Evolutionary conservation across 2,329 filamentous ascomycete genomes (phyloP), one percentile per base, ranked within the genome.

Genomic region (Pyrenochaeta sp.): DNA sequence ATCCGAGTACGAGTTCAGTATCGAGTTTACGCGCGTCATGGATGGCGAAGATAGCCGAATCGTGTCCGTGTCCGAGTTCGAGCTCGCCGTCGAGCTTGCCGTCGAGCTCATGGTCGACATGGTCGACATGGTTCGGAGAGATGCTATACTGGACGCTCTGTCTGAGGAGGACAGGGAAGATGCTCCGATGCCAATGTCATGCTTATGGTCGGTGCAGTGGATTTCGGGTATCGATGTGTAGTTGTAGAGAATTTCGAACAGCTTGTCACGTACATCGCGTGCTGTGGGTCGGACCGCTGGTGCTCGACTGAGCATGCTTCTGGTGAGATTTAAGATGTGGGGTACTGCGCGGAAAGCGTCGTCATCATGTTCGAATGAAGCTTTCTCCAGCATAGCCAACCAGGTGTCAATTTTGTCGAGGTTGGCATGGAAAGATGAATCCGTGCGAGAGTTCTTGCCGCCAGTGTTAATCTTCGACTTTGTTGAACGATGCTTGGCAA

Each of bases 351-450:
- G 71, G 33, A 73, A 79, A n/a, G 57, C 65, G 23, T 71, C 67
- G 15, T 77, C 73, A 4, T 76, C 68, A 31, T 72, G 61, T 29
- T 68, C 68, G 53, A 62, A 73, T 5, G 84, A 85, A n/a, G 88
- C 85, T 52, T 85, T 84, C 29, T 85, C 83, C 4, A 91, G 75
- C 2, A 75, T 75, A 1, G 78, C 77, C 78, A 90, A 88, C 90
- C 90, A 92, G 12, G 80, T 80, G 58, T 89, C 84, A 2, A 91
- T 82, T 71, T 90, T 88, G 14, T 84, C 82, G 1, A 89, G 78
- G 62, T 91, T 90, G 59, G 84, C 84, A 73, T 92, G 89, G 72
- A 90, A 92, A 0, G 87, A 90, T 0, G 87, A 83, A 73, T 92
- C 89, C 7, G 83, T 81, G 1, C 88, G 82, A 5, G 85, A 86